Evolutionary conservation across 768 basidiomycete species (phyloP).

Genomic region (Termitomyces bulborhizus): DNA sequence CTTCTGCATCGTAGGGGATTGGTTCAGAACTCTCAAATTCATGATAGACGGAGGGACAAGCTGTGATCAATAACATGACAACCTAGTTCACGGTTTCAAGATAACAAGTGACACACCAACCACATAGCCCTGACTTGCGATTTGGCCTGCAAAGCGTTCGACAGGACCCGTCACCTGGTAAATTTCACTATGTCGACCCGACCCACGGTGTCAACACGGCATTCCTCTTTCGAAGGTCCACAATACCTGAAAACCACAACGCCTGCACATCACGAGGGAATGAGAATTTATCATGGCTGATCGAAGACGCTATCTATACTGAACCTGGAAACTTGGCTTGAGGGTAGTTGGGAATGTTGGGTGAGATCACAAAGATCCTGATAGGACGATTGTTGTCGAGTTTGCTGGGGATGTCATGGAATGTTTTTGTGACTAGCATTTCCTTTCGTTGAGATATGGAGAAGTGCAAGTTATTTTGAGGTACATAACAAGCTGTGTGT

Average conservation of each 20-base stretch:
- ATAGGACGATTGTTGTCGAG: slow-evolving; percentile 58
- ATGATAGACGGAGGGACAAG: slow-evolving; percentile 83
- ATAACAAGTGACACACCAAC: slow-evolving; percentile 49
- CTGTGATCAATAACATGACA: slow-evolving; percentile 27
- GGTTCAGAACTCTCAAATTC: slow-evolving; percentile 89
- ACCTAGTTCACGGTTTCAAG: neutral
- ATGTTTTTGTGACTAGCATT: slow-evolving; percentile 82
- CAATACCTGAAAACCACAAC: slow-evolving; percentile 75
- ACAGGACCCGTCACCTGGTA: slow-evolving; percentile 97
- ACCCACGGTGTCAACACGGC: neutral
- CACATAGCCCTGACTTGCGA: slow-evolving; percentile 81
- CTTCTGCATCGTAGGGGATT: slow-evolving; percentile 84
- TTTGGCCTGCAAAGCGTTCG: slow-evolving; percentile 86
- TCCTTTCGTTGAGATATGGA: slow-evolving; percentile 5
- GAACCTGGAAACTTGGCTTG: slow-evolving; percentile 86
- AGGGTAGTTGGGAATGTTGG: slow-evolving; percentile 75
- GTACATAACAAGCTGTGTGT: too few species aligned
- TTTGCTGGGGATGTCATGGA: slow-evolving; percentile 70
- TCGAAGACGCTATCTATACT: neutral
- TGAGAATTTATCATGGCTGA: neutral
- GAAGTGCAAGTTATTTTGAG: neutral
- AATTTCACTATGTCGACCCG: slow-evolving; percentile 60
- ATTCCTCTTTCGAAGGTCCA: neutral
- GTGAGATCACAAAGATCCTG: slow-evolving; percentile 79
- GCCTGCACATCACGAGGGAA: slow-evolving; percentile 33